Percentiles rank a stretch among this genome's conserved stretches.
Conservation (phyloP, 768 basidiomycete genomes). For the Macrolepiota albuminosa region DNA sequence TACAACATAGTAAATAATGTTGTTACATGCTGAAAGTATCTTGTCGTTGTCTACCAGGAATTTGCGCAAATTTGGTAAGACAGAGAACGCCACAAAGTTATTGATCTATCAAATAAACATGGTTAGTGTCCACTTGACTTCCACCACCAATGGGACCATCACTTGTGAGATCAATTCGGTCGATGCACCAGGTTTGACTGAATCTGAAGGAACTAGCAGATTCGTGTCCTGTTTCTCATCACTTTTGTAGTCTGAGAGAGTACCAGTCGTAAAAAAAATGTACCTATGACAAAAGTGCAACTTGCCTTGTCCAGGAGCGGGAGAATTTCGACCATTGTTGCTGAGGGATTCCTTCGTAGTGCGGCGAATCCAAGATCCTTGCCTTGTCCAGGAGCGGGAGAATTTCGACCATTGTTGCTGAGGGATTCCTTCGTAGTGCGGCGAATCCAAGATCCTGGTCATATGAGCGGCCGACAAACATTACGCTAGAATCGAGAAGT, state of each 20-base stretch:
- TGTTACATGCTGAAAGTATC: slow-evolving; percentile 71
- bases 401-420: slow-evolving; percentile 63
- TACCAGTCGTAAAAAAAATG: background rate
- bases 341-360: slow-evolving; percentile 54
- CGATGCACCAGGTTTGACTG: slow-evolving; percentile 27
- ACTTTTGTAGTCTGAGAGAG: slow-evolving; percentile 31
- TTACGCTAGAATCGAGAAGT: slow-evolving; percentile 74
- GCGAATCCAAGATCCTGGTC: slow-evolving; percentile 79
- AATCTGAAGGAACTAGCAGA: slow-evolving; percentile 32
- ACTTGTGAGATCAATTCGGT: slow-evolving; percentile 47
- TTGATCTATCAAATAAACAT: slow-evolving; percentile 47
- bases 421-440: slow-evolving; percentile 60
- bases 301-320: slow-evolving; percentile 40
- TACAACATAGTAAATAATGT: slow-evolving; percentile 81
- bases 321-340: slow-evolving; percentile 71
- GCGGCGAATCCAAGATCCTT: slow-evolving; percentile 76
- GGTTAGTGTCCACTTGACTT: slow-evolving; percentile 2
- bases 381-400: slow-evolving; percentile 49
- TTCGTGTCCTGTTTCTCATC: slow-evolving; percentile 59
- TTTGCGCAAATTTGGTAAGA: slow-evolving; percentile 70
- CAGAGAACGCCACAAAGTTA: slow-evolving; percentile 59
- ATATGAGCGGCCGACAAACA: slow-evolving; percentile 65
- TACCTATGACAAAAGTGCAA: background rate
- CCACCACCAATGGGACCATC: slow-evolving; percentile 1
- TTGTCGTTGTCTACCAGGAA: slow-evolving; percentile 85